phyloP scores from a whole-genome alignment of 768 basidiomycete species.

The Dentipellis fragilis region DNA sequence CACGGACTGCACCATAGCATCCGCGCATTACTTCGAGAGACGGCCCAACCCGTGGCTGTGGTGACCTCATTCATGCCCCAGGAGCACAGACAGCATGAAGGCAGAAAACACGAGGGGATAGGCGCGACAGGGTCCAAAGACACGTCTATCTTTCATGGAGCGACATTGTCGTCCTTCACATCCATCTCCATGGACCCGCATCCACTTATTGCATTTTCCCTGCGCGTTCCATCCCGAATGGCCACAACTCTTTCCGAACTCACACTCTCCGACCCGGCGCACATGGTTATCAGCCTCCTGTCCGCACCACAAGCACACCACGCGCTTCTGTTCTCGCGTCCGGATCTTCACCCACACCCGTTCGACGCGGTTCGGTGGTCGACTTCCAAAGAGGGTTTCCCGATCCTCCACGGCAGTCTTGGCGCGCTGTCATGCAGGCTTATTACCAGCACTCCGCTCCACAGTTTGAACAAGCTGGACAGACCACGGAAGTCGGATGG shows the following conservation, averaged over 20 bases:
- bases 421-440: conserved; percentile 70
- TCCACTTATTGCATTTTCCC: conserved; percentile 82
- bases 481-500: conserved; percentile 8
- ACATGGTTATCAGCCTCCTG: conserved; percentile 77
- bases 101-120: background rate
- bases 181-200: conserved; percentile 85
- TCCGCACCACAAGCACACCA: conserved; percentile 52
- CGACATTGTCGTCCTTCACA: conserved; percentile 88
- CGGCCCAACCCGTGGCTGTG: conserved; percentile 80
- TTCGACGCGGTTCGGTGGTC: conserved; percentile 34
- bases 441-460: conserved; percentile 53
- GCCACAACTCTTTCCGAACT: conserved; percentile 42
- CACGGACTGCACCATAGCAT: conserved; percentile 19
- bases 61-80: conserved; percentile 59
- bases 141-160: conserved; percentile 56
- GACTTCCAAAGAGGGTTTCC: conserved; percentile 43
- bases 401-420: conserved; percentile 46
- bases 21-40: conserved; percentile 56
- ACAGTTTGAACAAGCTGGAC: conserved; percentile 36
- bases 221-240: conserved; percentile 86
- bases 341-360: conserved; percentile 56
- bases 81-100: background rate
- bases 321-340: conserved; percentile 64
- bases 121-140: background rate
- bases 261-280: conserved; percentile 22